Conservation (phyloP, 1,284 basidiomycete species). For the Xerocomus minutiporus region DNA sequence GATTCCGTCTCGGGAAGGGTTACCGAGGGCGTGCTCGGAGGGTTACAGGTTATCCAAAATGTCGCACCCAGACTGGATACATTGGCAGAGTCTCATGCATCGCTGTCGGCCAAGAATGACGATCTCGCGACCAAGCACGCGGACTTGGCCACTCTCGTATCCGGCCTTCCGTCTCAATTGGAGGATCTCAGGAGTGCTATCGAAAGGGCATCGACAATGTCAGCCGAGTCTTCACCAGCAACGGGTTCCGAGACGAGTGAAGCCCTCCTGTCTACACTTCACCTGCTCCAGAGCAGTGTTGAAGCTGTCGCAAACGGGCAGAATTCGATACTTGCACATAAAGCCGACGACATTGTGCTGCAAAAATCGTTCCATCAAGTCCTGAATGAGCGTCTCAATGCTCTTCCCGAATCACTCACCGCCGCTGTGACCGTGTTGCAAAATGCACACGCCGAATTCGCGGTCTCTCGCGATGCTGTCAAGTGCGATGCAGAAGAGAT, state of each 20-base stretch:
- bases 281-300: slow-evolving; percentile 44
- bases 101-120: slow-evolving; percentile 38
- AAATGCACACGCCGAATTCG: slow-evolving; percentile 57
- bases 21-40: slow-evolving; percentile 45
- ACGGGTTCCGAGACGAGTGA: slow-evolving; percentile 29
- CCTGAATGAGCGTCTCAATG: slow-evolving; percentile 48
- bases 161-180: slow-evolving; percentile 42
- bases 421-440: slow-evolving; percentile 54
- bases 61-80: slow-evolving; percentile 37
- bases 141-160: slow-evolving; percentile 36
- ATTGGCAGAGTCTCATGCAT: slow-evolving; percentile 42
- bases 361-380: slow-evolving; percentile 44
- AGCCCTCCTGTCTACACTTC: slow-evolving; percentile 26
- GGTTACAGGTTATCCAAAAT: slow-evolving; percentile 46
- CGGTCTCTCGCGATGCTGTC: slow-evolving; percentile 48
- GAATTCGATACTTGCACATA: slow-evolving; percentile 42
- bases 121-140: slow-evolving; percentile 34
- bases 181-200: slow-evolving; percentile 40
- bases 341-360: slow-evolving; percentile 41
- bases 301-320: slow-evolving; percentile 43
- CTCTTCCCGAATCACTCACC: slow-evolving; percentile 56
- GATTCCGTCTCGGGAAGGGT: slow-evolving; percentile 57
- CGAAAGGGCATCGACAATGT: slow-evolving; percentile 10
- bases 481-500: slow-evolving; percentile 67
- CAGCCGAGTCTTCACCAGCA: slow-evolving; percentile 12